Evolutionary conservation across 371 early-diverging fungal genomes (phyloP).

Genomic region (Saksenaea vasiformis): DNA sequence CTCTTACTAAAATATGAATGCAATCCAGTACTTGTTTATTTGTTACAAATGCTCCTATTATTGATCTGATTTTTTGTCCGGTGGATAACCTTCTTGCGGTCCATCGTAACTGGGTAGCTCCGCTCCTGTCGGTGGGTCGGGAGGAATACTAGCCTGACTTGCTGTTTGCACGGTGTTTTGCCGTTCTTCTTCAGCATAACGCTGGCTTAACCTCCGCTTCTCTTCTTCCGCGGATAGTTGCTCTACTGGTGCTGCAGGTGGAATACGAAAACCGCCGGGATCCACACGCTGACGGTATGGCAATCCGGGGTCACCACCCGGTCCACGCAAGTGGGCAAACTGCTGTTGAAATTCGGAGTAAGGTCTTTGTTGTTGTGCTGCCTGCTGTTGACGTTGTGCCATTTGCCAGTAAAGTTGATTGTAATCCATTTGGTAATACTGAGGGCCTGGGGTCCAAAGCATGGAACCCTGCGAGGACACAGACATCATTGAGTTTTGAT

Average conservation of each 20-base stretch:
- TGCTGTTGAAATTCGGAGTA: constrained; percentile 49
- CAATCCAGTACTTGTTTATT: not conserved
- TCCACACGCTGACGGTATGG: constrained; percentile 32
- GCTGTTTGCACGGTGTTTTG: not conserved
- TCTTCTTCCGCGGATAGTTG: constrained; percentile 26
- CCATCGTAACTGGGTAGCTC: not conserved
- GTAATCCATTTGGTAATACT: constrained; percentile 28
- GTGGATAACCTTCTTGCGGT: not conserved
- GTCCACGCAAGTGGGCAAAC: constrained; percentile 13
- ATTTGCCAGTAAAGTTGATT: constrained; percentile 46
- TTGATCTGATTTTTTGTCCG: not conserved
- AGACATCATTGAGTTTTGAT: constrained; percentile 11
- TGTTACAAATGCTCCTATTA: not conserved
- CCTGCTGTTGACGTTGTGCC: constrained; percentile 27
- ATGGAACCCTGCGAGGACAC: constrained; percentile 12
- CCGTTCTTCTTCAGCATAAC: constrained; percentile 11
- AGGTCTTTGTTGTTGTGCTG: constrained; percentile 29
- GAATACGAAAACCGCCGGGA: constrained; percentile 49
- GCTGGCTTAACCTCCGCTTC: constrained; percentile 19
- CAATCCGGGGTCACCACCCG: not conserved
- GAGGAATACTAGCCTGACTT: not conserved
- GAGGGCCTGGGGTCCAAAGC: constrained; percentile 3
- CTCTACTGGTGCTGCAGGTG: constrained; percentile 7
- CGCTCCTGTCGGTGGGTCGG: not conserved
- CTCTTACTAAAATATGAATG: not conserved